These are phyloP conservation scores for Hymenoscyphus repandus DNA, from an alignment of 2,329 filamentous ascomycete genomes.

Conservation along the genomic window DNA sequence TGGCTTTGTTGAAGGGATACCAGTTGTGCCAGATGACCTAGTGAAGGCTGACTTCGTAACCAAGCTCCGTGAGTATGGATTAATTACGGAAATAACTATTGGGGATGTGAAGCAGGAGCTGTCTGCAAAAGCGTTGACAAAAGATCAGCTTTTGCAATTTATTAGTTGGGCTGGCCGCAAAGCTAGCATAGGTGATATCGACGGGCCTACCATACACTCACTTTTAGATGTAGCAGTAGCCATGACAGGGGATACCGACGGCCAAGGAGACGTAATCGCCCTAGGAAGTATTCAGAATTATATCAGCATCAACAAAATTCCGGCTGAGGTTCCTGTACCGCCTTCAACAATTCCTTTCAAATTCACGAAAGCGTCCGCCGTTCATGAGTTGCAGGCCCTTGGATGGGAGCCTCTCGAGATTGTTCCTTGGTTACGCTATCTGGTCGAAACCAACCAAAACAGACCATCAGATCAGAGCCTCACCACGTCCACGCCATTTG, in stretches of 20 bases:
- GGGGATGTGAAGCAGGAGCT: constrained; percentile 81
- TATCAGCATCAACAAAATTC: constrained; percentile 71
- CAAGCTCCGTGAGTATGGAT: constrained; percentile 75
- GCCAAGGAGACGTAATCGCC: constrained; percentile 66
- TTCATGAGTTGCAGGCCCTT: constrained; percentile 67
- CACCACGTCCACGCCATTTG: constrained; percentile 66
- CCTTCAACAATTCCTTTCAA: constrained; percentile 76
- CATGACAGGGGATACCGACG: constrained; percentile 53
- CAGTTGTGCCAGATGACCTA: constrained; percentile 74
- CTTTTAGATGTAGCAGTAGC: constrained; percentile 79
- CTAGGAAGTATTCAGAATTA: constrained; percentile 72
- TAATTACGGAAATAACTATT: constrained; percentile 83
- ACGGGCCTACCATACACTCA: constrained; percentile 58
- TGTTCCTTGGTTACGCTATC: constrained; percentile 76
- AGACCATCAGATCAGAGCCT: constrained; percentile 62
- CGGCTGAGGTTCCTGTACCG: constrained; percentile 74
- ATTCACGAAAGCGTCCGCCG: constrained; percentile 67
- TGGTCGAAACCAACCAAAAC: constrained; percentile 62
- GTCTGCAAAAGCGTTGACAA: constrained; percentile 73
- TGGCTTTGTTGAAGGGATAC: constrained; percentile 81
- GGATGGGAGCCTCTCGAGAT: constrained; percentile 84
- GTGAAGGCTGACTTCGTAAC: constrained; percentile 69
- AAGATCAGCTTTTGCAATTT: constrained; percentile 75
- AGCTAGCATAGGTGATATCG: constrained; percentile 66
- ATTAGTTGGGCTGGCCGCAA: constrained; percentile 78